Percentiles rank a stretch among this genome's conserved stretches.
phyloP scores from a whole-genome alignment of 208 protist species.

The Leishmania major region DNA sequence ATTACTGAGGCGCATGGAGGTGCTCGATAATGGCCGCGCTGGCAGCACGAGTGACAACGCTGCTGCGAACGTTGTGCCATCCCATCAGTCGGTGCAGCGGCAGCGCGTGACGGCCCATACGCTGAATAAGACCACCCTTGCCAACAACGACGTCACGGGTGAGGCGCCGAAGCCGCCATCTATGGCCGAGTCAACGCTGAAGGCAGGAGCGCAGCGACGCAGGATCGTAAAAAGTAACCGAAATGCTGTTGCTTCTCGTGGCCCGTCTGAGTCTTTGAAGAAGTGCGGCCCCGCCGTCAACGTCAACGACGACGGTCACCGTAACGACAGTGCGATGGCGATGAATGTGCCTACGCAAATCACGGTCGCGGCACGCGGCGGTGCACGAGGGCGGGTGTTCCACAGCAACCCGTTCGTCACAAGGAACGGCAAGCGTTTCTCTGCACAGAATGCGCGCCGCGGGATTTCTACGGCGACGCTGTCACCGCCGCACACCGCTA shows the following conservation, averaged over 20 bases:
- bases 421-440: not conserved
- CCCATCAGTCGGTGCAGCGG: slow-evolving; percentile 17
- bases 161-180: not conserved
- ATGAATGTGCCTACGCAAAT: not conserved
- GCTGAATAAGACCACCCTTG: not conserved
- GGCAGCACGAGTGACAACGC: not conserved
- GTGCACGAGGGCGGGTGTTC: slow-evolving; percentile 1
- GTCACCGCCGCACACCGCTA: slow-evolving; percentile 18
- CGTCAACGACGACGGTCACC: not conserved
- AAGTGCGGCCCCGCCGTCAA: not conserved
- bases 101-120: not conserved
- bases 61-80: slow-evolving; percentile 10
- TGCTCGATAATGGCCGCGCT: not conserved
- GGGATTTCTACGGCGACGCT: not conserved
- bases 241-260: not conserved
- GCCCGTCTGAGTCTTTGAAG: not conserved
- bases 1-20: not conserved
- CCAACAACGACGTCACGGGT: not conserved
- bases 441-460: not conserved
- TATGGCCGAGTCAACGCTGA: not conserved
- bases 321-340: not conserved
- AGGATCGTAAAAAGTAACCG: too few species aligned
- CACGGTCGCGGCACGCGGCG: slow-evolving; percentile 5
- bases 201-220: not conserved
- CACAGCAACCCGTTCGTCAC: not conserved